A percentile compares a stretch with the other conserved stretches of the same genome.
These are phyloP conservation scores for Sugiyamaella grinbergsii DNA, from an alignment of 1,139 yeast species.

Conservation along the genomic window DNA sequence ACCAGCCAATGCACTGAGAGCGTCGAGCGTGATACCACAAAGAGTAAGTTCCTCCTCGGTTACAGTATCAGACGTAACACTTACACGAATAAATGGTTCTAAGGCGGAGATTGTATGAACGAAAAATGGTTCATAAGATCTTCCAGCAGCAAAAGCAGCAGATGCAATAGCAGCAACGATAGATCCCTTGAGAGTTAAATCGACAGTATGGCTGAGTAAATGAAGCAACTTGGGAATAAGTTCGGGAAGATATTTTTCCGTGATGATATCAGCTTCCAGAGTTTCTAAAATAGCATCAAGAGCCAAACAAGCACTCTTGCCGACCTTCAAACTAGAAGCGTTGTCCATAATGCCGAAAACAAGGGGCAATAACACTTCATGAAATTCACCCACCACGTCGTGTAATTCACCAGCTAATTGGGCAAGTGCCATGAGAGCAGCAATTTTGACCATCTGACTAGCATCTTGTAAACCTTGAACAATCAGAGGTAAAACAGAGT, in stretches of 20 bases:
- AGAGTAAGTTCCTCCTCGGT: constrained; percentile 49
- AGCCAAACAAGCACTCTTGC: constrained; percentile 88
- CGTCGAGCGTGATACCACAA: constrained; percentile 89
- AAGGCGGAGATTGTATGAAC: constrained; percentile 74
- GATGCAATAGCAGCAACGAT: constrained; percentile 97
- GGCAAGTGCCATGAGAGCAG: constrained; percentile 81
- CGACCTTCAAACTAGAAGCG: constrained; percentile 80
- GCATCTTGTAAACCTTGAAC: constrained; percentile 76
- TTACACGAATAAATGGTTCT: constrained; percentile 75
- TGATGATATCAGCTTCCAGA: constrained; percentile 79
- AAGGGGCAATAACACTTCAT: constrained; percentile 79
- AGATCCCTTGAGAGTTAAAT: constrained; percentile 75
- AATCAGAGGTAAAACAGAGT: constrained; percentile 70
- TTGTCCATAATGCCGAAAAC: constrained; percentile 84
- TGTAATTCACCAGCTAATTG: constrained; percentile 83
- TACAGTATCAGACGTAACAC: constrained; percentile 33
- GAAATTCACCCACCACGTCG: constrained; percentile 79
- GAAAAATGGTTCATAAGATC: constrained; percentile 82
- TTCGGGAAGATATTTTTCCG: constrained; percentile 78
- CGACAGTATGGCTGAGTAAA: constrained; percentile 66
- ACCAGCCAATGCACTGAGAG: constrained; percentile 91
- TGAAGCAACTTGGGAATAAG: constrained; percentile 86
- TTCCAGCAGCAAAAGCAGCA: constrained; percentile 94
- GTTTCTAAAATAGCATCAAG: constrained; percentile 90
- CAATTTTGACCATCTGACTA: constrained; percentile 76